Conservation (phyloP, 352 stramenopile genomes). For the Peronosclerospora sorghi region DNA sequence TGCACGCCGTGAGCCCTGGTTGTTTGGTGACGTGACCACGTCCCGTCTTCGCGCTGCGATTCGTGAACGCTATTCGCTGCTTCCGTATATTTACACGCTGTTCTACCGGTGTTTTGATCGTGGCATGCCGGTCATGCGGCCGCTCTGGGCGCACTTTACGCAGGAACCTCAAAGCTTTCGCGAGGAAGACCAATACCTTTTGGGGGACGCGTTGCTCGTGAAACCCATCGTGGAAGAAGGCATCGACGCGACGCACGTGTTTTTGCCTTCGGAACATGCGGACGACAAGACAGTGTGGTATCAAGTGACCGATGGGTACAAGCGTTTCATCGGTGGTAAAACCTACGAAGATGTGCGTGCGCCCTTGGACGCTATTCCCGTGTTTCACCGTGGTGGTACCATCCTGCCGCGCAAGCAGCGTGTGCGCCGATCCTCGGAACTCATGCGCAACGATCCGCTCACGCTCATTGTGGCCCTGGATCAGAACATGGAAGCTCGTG, state of each 20-base stretch:
- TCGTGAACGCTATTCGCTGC: constrained; percentile 90
- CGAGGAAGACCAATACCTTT: constrained; percentile 92
- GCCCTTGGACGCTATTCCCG: constrained; percentile 91
- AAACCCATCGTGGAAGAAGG: constrained; percentile 90
- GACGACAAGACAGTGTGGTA: constrained; percentile 81
- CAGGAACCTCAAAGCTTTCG: constrained; percentile 69
- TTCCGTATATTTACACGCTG: constrained; percentile 94
- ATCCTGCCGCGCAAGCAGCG: constrained; percentile 94
- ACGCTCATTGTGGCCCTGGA: constrained; percentile 93
- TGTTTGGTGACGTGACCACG: constrained; percentile 94
- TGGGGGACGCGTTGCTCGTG: constrained; percentile 92
- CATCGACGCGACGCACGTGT: constrained; percentile 74
- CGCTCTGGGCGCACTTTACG: constrained; percentile 95
- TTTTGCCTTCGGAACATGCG: constrained; percentile 59
- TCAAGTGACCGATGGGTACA: constrained; percentile 69
- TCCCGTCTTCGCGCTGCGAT: constrained; percentile 83
- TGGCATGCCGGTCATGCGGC: constrained; percentile 85
- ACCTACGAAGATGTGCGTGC: constrained; percentile 58
- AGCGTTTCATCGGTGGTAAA: constrained; percentile 40
- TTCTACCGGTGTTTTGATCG: constrained; percentile 49
- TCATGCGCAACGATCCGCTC: constrained; percentile 96
- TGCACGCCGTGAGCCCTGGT: constrained; percentile 95
- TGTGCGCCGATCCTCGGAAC: constrained; percentile 86
- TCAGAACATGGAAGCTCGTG: constrained; percentile 56
- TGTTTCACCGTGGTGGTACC: constrained; percentile 93